Evolutionary conservation across 2,329 filamentous ascomycete species (phyloP), one percentile per base, ranked within the genome.

Genomic region (Alternaria sp.): DNA sequence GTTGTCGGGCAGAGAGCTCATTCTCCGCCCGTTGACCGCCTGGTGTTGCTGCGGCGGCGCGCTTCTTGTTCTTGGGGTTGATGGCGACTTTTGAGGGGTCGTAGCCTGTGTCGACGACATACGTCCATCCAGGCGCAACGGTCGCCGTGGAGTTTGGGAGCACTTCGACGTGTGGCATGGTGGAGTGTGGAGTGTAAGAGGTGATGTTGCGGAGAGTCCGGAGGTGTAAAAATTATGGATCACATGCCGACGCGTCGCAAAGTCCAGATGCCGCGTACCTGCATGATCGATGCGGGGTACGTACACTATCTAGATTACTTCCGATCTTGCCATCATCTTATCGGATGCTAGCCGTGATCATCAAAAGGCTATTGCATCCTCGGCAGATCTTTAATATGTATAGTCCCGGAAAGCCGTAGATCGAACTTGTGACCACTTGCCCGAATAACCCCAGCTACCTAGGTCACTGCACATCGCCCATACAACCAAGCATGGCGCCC

Each of bases 61-160:
- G 91, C 81, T 96, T 97, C 77, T 83, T 74, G 79, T 82, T 77
- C 76, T 84, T 86, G 81, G 82, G 81, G 69, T 84, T 82, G 63
- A 85, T 84, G 56, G 84, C 77, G 54, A 83, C 78, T 69, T 86
- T 85, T 10, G 88, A 85, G 12, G 87, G 85, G 59, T 88, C 85
- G 59, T 87, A 85, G 79, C 86, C 77, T 15, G 87, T 89, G 76
- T 97, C 93, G 28, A 93, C 90, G 1, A 97, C 92, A 78, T 97
- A 97, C 12, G 93, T 93, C 91, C 93, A 98, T 74, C 95, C 95
- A 1, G 95, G 93, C 1, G 93, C 91, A 47, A 87, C 84, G 47
- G 88, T 87, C 15, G 89, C 89, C 65, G 88, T 89, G 74, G 88
- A 89, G 61, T 82, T 83, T 36, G 93, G 91, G 61, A 97, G 84